Base-by-base conservation (phyloP, 192 early-diverging fungal species). In the Umbelopsis isabellina region DNA sequence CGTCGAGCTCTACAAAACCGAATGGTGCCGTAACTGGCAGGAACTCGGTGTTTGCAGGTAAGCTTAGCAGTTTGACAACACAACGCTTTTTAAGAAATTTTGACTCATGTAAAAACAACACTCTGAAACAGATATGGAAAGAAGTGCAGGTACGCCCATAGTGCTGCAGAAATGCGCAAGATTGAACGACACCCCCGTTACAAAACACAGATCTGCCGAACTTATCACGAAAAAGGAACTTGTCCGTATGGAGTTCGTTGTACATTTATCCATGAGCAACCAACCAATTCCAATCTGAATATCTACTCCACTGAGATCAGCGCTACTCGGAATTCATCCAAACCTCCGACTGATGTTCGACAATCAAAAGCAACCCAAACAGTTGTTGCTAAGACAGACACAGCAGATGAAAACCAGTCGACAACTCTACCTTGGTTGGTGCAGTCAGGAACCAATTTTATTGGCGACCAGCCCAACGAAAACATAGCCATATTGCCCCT, bases 131-230 rank as follows among this genome's bases (percentile, higher is more conserved):
- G 94, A 71, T 98, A 98, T 76, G 95, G 92, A 27, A 81, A 85
- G 22, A 91, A 95, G 72, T 99, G 97, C 85, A 92, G 95, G 77
- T 99, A 96, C 88, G 97, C 97, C 16, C 97, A 99, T 67, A 90
- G 91, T 15, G 47, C 69, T 46, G 68, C 70, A 45, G 97, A 99
- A 81, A 86, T 97, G 44, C 86, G 94, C 16, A 75, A 82, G 46
- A 88, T 97, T 16, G 83, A 88, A 61, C 86, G 96, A 37, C 95
- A 99, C 75, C 92, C 91, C 47, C 94, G 91, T 66, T 99, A 99
- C 84, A 97, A 97, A 83, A 97, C 95, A 4, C 92, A 96, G 70
- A 85, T 96, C 44, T 99, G 97, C 82, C 93, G 88, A 49, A 95
- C 94, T 37, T 99, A 91, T 82, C 91, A 87, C 83, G 86, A 90